Base-by-base conservation (phyloP, 257 asterid species). In the Anisodus acutangulus region DNA sequence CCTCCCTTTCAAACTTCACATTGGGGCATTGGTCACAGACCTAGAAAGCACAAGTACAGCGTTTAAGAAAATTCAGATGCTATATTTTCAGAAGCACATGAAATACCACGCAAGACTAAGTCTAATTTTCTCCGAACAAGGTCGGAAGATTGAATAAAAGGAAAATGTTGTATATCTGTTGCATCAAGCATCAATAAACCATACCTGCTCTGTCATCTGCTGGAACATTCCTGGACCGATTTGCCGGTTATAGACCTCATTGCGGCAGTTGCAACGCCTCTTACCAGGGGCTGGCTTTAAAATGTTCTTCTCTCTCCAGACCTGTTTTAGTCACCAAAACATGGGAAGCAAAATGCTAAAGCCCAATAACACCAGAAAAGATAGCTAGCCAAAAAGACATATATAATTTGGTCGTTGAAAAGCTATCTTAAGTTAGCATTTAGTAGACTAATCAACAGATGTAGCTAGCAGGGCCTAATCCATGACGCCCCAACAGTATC, bases 211-310 rank as follows among this genome's bases (percentile, higher is more conserved):
- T 9, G 99, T 97, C 99, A 94, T 95, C 92, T 97, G 99, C 89
- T 97, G 99, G 90, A 94, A 97, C 99, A 97, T 97, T 81, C 99
- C 99, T 0, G 98, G 99, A 74, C 99, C 99, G 85, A 97, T 93
- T 93, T 97, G 99, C 89, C 86, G 93, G 93, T 97, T 98, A 88
- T 97, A 93, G 82, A 97, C 98, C 91, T 97, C 99, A 87, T 97
- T 95, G 87, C 98, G 90, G 90, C 99, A 97, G 87, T 97, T 97
- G 89, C 99, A 97, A 26, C 94, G 94, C 87, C 99, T 93, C 93
- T 93, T 97, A 63, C 99, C 99, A 54, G 98, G 91, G 81, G 99
- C 98, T 16, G 98, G 96, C 91, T 97, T 97, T 74, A 93, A 84
- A 59, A 92, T 93, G 57, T 94, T 95, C 87, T 95, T 97, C 89